A percentile compares a stretch with the other conserved stretches of the same genome.
Conservation (phyloP, 2,329 filamentous ascomycete genomes). For the Pseudogymnoascus sp. region DNA sequence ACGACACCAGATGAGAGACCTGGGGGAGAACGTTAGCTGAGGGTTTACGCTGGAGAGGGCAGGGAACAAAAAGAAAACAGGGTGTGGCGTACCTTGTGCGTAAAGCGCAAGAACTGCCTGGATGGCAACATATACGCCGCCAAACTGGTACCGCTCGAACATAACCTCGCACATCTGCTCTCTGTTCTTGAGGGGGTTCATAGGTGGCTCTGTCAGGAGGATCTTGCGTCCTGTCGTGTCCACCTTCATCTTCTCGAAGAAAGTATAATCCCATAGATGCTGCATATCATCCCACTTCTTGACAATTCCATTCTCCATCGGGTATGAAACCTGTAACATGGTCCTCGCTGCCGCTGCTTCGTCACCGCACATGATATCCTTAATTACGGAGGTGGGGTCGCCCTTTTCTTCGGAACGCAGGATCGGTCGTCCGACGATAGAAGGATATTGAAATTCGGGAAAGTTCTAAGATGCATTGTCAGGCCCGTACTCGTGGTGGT, state of each 20-base stretch:
- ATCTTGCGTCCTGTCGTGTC: conserved; percentile 92
- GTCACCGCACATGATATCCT: conserved; percentile 99
- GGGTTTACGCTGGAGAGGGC: background rate
- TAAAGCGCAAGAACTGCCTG: conserved; percentile 95
- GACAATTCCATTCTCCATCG: conserved; percentile 99
- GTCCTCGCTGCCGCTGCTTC: conserved; percentile 91
- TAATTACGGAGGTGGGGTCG: conserved; percentile 61
- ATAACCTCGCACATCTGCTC: conserved; percentile 99
- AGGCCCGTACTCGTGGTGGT: background rate
- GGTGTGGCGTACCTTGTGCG: conserved; percentile 64
- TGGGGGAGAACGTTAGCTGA: conserved; percentile 27
- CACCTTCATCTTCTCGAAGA: conserved; percentile 92
- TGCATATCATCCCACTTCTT: conserved; percentile 99
- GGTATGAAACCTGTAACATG: conserved; percentile 98
- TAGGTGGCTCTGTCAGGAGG: conserved; percentile 89
- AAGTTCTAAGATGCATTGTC: conserved; percentile 61
- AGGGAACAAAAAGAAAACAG: background rate
- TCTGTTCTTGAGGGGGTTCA: conserved; percentile 95
- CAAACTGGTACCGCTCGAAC: conserved; percentile 95
- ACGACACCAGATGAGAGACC: conserved; percentile 91
- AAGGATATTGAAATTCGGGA: conserved; percentile 96
- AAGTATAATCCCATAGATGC: conserved; percentile 98
- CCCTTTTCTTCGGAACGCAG: conserved; percentile 85
- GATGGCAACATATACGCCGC: conserved; percentile 95
- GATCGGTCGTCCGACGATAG: conserved; percentile 95